These are phyloP conservation scores for Penicillium sp. DNA, from an alignment of 2,329 filamentous ascomycete genomes.

Conservation along the genomic window DNA sequence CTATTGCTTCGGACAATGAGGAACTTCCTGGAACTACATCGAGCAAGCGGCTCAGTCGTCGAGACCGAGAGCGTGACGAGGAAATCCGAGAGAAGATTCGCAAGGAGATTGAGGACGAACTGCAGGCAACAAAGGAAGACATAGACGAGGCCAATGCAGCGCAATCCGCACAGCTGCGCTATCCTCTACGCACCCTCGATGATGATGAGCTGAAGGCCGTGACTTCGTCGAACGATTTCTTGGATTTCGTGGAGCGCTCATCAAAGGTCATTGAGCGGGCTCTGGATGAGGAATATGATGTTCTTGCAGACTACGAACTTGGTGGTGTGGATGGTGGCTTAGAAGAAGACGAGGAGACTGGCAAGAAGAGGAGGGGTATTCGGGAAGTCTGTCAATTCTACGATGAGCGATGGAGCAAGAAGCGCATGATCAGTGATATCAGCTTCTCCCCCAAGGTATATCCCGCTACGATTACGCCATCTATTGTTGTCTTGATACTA, in stretches of 20 bases:
- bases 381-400: slow-evolving; percentile 92
- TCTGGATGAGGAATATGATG: slow-evolving; percentile 92
- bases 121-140: slow-evolving; percentile 64
- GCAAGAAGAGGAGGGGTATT: slow-evolving; percentile 45
- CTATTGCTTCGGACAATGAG: slow-evolving; percentile 63
- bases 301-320: slow-evolving; percentile 88
- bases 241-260: slow-evolving; percentile 91
- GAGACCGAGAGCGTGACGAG: slow-evolving; percentile 80
- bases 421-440: slow-evolving; percentile 92
- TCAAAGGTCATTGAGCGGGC: slow-evolving; percentile 97
- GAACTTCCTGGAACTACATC: slow-evolving; percentile 54
- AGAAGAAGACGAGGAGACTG: slow-evolving; percentile 70
- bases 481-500: slow-evolving; percentile 12
- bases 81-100: slow-evolving; percentile 81
- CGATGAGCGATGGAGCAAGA: slow-evolving; percentile 93
- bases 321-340: slow-evolving; percentile 68
- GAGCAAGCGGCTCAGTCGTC: slow-evolving; percentile 72
- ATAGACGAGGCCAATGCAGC: slow-evolving; percentile 35
- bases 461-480: neutral
- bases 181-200: slow-evolving; percentile 75
- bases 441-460: slow-evolving; percentile 85
- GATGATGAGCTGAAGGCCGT: slow-evolving; percentile 86
- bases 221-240: slow-evolving; percentile 86
- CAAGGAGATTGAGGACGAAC: slow-evolving; percentile 87
- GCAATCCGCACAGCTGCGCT: slow-evolving; percentile 54